Evolutionary conservation across 2,329 filamentous ascomycete species (phyloP), one percentile per base, ranked within the genome.

Genomic region (Ascosphaera aggregata): DNA sequence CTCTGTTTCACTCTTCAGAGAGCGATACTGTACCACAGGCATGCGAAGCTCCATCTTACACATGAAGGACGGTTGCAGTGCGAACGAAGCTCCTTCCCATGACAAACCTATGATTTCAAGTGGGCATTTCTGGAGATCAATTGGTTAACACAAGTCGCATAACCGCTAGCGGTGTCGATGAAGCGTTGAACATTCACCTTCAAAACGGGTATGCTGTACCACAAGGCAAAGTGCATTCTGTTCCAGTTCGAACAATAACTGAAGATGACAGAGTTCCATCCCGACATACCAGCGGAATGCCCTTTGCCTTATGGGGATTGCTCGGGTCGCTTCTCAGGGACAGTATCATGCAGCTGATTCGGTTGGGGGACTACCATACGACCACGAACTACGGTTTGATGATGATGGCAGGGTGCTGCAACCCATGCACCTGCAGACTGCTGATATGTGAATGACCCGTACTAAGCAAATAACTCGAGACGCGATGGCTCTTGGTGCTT

Each of bases 381-480:
- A 63, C 35, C 46, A 51, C 34, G 49, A 51, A 36, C 20, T 44
- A 19, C 41, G 47, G 15, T 38, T 44, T 38, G 35, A 38, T 1
- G 40, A 44, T n/a, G 34, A 4, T 44, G 43, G 3, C 30, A 39
- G 27, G 44, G 44, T 39, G 22, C 35, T 48, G 2, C 46, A 50
- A 1, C 55, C 57, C 1, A 61, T 61, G 55, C 59, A 64, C 42
- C 47, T 62, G 9, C 56, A 63, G 46, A 63, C 59, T 2, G 59
- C 60, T 0, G 58, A 62, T 42, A 51, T 51, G 43, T 49, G 60
- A 13, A 63, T 63, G 57, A 48, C 57, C 0, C 41, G 3, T 61
- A 52, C 49, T 55, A 54, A 36, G 56, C 54, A 0, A 51, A 48
- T 34, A 63, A 62, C 40, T 57, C n/a, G 52, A 57, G 58, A 63